Base-by-base conservation (phyloP, 169 alveolate species). In the Pseudocohnilembus persalinus region DNA sequence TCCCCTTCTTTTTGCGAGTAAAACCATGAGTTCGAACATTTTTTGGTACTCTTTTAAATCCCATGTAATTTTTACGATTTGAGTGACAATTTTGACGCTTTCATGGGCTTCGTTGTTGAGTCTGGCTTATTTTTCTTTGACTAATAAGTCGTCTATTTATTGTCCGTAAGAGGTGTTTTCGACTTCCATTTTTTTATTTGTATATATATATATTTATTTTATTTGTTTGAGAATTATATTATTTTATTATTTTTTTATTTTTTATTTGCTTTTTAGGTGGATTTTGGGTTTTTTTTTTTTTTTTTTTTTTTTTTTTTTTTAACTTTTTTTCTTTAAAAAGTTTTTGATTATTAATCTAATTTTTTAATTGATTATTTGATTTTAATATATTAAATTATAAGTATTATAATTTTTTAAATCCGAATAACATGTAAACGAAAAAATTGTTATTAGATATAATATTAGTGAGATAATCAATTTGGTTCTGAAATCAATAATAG, bases 1-100 rank as follows among this genome's bases (percentile, higher is more conserved):
- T 31, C 94, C 95, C 81, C 95, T 85, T 31, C 93, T 79, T 77
- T 94, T 88, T 31, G 92, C 63, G n/a, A 94, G 83, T 1, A 83
- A 20, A 24, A 90, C 72, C 28, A 92, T 72, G 74, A 88, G 77
- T 73, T 92, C 93, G 49, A 89, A 90, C 72, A 92, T 73, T 74
- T 74, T 76, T n/a, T 32, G 74, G 86, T 83, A 88, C 34, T 92
- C 88, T 72, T 83, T 90, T n/a, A 83, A 31, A 81, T 89, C 93
- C 74, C 76, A 79, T 25, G 76, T 35, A 28, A 79, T 34, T 63
- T 79, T 49, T 74, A 79, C 76, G 68, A 49, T 49, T 49, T 20
- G 26, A 49, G 68, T 49, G 26, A 49, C 4, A 11, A 49, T 49
- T 49, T 49, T 49, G 4, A 11, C 68, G 20, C 68, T 49, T 49